phyloP scores from a whole-genome alignment of 768 basidiomycete genomes.

The Trametes meyenii region DNA sequence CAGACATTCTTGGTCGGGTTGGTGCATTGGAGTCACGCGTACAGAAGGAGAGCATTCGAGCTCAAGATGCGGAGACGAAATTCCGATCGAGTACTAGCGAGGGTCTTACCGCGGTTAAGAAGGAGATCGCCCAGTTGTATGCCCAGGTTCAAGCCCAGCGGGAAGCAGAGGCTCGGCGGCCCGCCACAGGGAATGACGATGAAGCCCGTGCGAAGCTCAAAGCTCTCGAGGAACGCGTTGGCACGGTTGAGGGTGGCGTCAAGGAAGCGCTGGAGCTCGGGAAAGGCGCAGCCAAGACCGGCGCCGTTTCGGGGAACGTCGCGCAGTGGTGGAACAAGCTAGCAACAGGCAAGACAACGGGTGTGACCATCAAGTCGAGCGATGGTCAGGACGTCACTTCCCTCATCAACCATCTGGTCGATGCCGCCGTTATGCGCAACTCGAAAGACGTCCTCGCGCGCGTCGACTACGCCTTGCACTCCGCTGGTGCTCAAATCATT shows the following conservation, averaged over 20 bases:
- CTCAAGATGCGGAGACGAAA: constrained; percentile 56
- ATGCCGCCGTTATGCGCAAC: constrained; percentile 66
- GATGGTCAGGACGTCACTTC: constrained; percentile 76
- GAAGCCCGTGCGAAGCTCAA: constrained; percentile 58
- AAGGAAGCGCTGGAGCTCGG: constrained; percentile 74
- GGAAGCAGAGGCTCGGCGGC: constrained; percentile 27
- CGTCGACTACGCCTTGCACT: constrained; percentile 84
- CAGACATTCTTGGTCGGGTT: constrained; percentile 57
- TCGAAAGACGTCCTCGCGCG: constrained; percentile 81
- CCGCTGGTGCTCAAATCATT: constrained; percentile 79
- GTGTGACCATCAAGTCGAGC: constrained; percentile 61
- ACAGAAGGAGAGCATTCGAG: constrained; percentile 46
- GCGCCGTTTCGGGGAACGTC: constrained; percentile 38
- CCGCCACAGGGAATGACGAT: constrained; percentile 45
- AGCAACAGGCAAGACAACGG: constrained; percentile 40
- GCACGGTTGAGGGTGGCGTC: constrained; percentile 60
- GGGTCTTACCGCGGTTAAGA: constrained; percentile 51
- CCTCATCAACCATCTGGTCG: constrained; percentile 76
- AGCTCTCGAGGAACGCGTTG: constrained; percentile 64
- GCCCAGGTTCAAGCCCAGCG: constrained; percentile 40
- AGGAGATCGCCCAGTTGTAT: constrained; percentile 58
- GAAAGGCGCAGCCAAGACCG: constrained; percentile 47
- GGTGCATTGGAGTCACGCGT: constrained; percentile 59
- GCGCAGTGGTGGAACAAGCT: constrained; percentile 77
- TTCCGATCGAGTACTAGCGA: constrained; percentile 43